phyloP scores from a whole-genome alignment of 2,329 filamentous ascomycete genomes.

The Herpotrichia juniperi region DNA sequence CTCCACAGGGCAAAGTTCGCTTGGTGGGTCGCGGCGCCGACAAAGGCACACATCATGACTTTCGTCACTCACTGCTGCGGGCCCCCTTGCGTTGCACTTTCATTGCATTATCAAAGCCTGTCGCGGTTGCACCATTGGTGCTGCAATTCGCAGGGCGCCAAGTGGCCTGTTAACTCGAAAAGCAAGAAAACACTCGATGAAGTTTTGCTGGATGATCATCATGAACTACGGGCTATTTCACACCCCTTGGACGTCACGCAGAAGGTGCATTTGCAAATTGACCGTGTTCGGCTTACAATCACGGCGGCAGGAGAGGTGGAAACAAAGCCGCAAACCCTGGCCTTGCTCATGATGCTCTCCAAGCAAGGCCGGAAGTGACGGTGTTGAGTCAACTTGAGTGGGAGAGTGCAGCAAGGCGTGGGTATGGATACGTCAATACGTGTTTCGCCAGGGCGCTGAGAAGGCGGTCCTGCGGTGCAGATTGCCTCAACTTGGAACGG shows the following conservation, averaged over 20 bases:
- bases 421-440: conserved; percentile 29
- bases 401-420: conserved; percentile 15
- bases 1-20: conserved; percentile 4
- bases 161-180: conserved; percentile 33
- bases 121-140: conserved; percentile 40
- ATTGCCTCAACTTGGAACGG: conserved; percentile 45
- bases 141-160: conserved; percentile 23
- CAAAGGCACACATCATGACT: conserved; percentile 25
- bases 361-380: conserved; percentile 17
- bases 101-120: conserved; percentile 17
- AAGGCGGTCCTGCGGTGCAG: conserved; percentile 44
- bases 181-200: conserved; percentile 31
- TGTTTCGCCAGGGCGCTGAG: conserved; percentile 44
- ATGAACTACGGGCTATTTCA: conserved; percentile 20
- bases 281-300: conserved; percentile 13
- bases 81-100: conserved; percentile 33
- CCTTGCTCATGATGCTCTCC: conserved; percentile 6
- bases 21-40: conserved; percentile 30
- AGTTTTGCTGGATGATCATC: conserved; percentile 10
- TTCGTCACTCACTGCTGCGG: conserved; percentile 26
- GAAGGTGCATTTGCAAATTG: conserved; percentile 18
- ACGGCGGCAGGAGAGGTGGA: conserved; percentile 17
- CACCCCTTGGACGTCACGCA: conserved; percentile 19
- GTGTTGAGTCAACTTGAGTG: conserved; percentile 3
- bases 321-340: conserved; percentile 24